Evolutionary conservation across 1,139 yeast genomes (phyloP).

Genomic region (Pichia sorboxylosa): DNA sequence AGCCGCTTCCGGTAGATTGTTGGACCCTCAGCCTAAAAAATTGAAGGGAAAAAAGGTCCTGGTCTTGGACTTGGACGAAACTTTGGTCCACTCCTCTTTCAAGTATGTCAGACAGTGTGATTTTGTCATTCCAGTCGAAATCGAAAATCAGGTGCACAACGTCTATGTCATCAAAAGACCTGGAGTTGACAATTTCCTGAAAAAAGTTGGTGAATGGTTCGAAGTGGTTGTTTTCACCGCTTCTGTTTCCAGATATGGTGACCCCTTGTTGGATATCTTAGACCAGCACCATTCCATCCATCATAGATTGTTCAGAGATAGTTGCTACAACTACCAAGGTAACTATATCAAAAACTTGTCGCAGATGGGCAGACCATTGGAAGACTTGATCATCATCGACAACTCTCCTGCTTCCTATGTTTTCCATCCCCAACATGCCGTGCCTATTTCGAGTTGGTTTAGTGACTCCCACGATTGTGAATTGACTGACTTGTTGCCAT

Average conservation of each 20-base stretch:
- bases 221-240: constrained; percentile 98
- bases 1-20: constrained; percentile 47
- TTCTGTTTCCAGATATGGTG: constrained; percentile 88
- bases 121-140: constrained; percentile 86
- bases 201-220: constrained; percentile 69
- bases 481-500: constrained; percentile 79
- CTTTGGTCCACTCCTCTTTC: constrained; percentile 91
- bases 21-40: constrained; percentile 39
- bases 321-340: constrained; percentile 73
- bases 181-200: constrained; percentile 89
- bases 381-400: constrained; percentile 81
- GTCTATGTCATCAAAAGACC: constrained; percentile 96
- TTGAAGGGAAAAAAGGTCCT: constrained; percentile 64
- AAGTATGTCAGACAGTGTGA: constrained; percentile 87
- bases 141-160: constrained; percentile 76
- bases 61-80: constrained; percentile 87
- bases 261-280: constrained; percentile 81
- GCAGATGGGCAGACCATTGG: constrained; percentile 84
- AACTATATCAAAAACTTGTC: constrained; percentile 88
- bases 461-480: constrained; percentile 97
- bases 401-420: constrained; percentile 95
- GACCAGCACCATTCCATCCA: constrained; percentile 68
- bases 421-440: constrained; percentile 95
- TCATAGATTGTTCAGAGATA: constrained; percentile 86
- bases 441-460: constrained; percentile 98